A percentile compares a stretch with the other conserved stretches of the same genome.
phyloP scores from a whole-genome alignment of 129 eudicot species.

The Helianthus tuberosus region DNA sequence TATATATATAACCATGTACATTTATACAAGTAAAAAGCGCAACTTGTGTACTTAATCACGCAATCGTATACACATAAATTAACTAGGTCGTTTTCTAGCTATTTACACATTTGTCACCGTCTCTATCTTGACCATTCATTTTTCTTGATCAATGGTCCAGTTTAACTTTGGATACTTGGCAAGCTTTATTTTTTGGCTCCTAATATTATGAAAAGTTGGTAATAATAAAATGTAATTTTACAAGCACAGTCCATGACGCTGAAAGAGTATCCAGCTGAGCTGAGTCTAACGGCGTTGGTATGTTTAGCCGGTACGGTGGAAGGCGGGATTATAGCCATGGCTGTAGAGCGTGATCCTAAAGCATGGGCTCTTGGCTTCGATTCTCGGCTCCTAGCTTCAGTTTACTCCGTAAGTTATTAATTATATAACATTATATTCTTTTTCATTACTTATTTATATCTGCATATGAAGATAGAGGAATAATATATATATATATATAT shows the following conservation, averaged over 20 bases:
- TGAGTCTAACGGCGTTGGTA: constrained; percentile 66
- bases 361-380: constrained; percentile 94
- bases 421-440: background rate
- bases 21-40: too few species aligned
- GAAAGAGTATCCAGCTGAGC: constrained; percentile 84
- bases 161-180: too few species aligned
- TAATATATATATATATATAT: background rate
- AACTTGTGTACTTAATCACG: too few species aligned
- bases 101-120: too few species aligned
- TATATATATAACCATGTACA: too few species aligned
- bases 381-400: constrained; percentile 84
- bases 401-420: constrained; percentile 66
- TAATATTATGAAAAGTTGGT: too few species aligned
- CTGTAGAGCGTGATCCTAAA: constrained; percentile 61
- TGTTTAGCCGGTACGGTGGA: constrained; percentile 75
- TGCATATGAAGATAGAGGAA: background rate
- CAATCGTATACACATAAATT: too few species aligned
- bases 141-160: too few species aligned
- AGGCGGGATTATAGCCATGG: constrained; percentile 69
- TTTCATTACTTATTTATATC: background rate
- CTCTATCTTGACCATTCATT: too few species aligned
- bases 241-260: constrained; percentile 66
- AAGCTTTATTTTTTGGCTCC: too few species aligned
- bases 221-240: background rate
- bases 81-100: too few species aligned